Base-by-base conservation (phyloP, 148 eudicot genomes). In the Camellia japonica region DNA sequence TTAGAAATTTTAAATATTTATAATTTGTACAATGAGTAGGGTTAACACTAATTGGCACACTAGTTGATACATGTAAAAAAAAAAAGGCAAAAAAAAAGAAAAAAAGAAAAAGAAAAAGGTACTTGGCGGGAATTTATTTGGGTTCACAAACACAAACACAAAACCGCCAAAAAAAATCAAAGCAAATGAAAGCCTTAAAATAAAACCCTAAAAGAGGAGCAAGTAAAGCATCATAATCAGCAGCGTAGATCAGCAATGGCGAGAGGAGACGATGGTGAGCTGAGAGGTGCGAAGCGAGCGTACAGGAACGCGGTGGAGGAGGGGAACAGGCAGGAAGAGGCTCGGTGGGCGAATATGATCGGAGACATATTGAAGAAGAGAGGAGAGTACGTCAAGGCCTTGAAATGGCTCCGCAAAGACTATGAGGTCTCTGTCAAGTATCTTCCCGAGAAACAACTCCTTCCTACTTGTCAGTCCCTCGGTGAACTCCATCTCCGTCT, bases 271-370 rank as follows among this genome's bases (percentile, higher is more conserved):
- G 93, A 89, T 3, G 69, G 82, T 23, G 89, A 86, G 44, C 83
- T 94, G 6, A 67, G 47, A 6, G 80, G 78, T 16, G 98, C 99
- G 20, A 94, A 90, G 81, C 81, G 81, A 18, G 87, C 95, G 13
- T 91, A 90, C 81, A 73, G 84, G 75, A 84, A 74, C 43, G 98
- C 98, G 14, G 66, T 61, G 46, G 90, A 73, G 56, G 87, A 84
- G 30, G 98, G 97, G 5, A 92, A 92, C 70, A 86, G 88, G 3
- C 85, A 81, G 84, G 99, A 97, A 82, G 94, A 97, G 82, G 99
- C 99, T 43, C 82, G 95, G 58, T 97, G 98, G 98, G 97, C 99
- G n/a, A 97, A 97, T 78, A 85, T 94, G 30, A 88, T 97, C 64
- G 99, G 97, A 0, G 90, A 97, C 82, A 87, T 97, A 3, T 76